These are phyloP conservation scores for Cryphonectria nitschkei DNA, from an alignment of 2,329 filamentous ascomycete species.

Conservation along the genomic window DNA sequence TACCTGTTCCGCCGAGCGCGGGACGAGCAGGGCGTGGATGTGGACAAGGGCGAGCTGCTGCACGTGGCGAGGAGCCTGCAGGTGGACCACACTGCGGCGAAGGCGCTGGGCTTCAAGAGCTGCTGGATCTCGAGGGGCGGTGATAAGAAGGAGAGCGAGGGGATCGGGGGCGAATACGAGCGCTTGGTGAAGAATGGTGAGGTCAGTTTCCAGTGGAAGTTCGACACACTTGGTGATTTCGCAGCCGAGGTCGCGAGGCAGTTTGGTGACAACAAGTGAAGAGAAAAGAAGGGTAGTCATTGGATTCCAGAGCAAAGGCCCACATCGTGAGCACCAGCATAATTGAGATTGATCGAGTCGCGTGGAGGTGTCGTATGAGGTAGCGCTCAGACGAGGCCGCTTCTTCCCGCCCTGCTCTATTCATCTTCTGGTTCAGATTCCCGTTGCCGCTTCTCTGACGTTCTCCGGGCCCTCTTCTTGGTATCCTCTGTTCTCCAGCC, in stretches of 20 bases:
- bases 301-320: neutral
- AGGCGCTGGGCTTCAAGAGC: slow-evolving; percentile 60
- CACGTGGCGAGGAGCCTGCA: slow-evolving; percentile 71
- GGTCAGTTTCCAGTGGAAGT: slow-evolving; percentile 43
- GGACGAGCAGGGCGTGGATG: slow-evolving; percentile 55
- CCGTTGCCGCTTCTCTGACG: slow-evolving; percentile 1
- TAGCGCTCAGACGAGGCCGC: neutral
- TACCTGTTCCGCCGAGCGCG: slow-evolving; percentile 62
- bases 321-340: neutral
- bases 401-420: neutral
- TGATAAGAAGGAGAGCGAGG: slow-evolving; percentile 36
- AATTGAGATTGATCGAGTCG: neutral
- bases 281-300: neutral
- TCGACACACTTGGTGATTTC: slow-evolving; percentile 44
- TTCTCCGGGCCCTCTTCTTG: slow-evolving; percentile 28
- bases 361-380: neutral
- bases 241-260: slow-evolving; percentile 46
- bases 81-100: slow-evolving; percentile 69
- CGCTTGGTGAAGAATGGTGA: slow-evolving; percentile 34
- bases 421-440: slow-evolving; percentile 15
- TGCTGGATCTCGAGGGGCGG: slow-evolving; percentile 67
- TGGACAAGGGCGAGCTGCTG: slow-evolving; percentile 57
- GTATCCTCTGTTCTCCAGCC: slow-evolving; percentile 52
- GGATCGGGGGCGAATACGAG: slow-evolving; percentile 40
- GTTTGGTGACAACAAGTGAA: slow-evolving; percentile 33